Base-by-base conservation (phyloP, 1,284 basidiomycete species). In the Cryptococcus amylolentus region DNA sequence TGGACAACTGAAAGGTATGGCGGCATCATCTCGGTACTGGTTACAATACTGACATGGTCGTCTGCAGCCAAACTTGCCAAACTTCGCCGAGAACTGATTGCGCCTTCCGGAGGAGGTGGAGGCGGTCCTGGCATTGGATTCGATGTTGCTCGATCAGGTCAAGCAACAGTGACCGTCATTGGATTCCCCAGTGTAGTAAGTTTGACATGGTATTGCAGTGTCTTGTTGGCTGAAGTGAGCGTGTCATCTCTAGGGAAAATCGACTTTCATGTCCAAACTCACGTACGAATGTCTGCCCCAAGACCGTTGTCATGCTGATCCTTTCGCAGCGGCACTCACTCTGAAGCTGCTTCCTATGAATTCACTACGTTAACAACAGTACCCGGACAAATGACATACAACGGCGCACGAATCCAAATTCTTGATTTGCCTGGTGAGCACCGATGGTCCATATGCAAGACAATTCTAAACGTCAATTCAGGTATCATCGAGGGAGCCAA, bases 401-500 rank as follows among this genome's bases (percentile, higher is more conserved):
- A 79, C 62, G 77, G 77, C 84, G 88, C 76, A 81, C 85, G 50
- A 84, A 88, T 73, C 47, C 82, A 84, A 69, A 80, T 83, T 50
- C 72, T 82, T 38, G 81, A 82, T 69, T 55, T 79, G 55, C 78
- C 74, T 38, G 74, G 76, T 70, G 42, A 45, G 66, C 58, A 10
- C 27, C 20, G 2, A 39, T 23, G 6, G 28, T 51, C 49, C 8
- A 23, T 26, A n/a, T 14, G 16, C 12, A 23, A 45, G 43, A n/a
- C 23, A 12, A 45, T n/a, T 23, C 14, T 45, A 23, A 40, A 39
- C 9, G 8, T 27, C 16, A 28, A 52, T 38, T 43, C 90, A 61
- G 95, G 95, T 83, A 98, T 98, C 64, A 98, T 98, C 64, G 96
- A 98, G 78, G 96, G 96, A 67, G 96, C 96, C 37, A 95, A 95